A percentile compares a stretch with the other conserved stretches of the same genome.
phyloP scores from a whole-genome alignment of 305 asterid species.

The Ajuga reptans region DNA sequence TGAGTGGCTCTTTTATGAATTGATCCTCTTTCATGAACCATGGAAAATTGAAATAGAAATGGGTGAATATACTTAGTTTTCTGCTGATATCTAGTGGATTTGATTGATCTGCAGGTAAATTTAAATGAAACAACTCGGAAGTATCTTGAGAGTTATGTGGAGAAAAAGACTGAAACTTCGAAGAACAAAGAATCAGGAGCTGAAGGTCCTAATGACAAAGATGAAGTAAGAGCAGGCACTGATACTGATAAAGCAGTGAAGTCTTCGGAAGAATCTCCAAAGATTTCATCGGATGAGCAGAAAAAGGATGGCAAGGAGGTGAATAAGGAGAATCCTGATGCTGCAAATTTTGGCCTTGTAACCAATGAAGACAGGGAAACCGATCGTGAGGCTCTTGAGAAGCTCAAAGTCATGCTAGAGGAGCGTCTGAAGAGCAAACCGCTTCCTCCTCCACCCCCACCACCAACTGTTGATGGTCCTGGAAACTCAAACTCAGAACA shows the following conservation, averaged over 20 bases:
- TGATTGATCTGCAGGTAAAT: conserved; percentile 55
- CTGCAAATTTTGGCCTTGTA: conserved; percentile 64
- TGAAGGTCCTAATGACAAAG: conserved; percentile 37
- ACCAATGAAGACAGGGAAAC: conserved; percentile 68
- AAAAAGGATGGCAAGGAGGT: conserved; percentile 36
- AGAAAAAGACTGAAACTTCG: conserved; percentile 53
- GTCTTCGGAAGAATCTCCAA: conserved; percentile 35
- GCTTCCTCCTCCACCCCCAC: conserved; percentile 86
- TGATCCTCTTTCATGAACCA: not conserved
- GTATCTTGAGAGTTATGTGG: conserved; percentile 68
- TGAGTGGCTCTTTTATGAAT: not conserved
- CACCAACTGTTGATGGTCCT: conserved; percentile 39
- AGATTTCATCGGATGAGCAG: conserved; percentile 45
- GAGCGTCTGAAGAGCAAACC: conserved; percentile 87
- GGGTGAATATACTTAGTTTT: not conserved
- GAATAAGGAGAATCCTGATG: conserved; percentile 45
- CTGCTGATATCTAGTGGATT: conserved; percentile 27
- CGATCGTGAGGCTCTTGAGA: conserved; percentile 62
- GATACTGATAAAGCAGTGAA: conserved; percentile 37
- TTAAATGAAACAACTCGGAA: conserved; percentile 66
- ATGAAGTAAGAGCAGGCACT: conserved; percentile 44
- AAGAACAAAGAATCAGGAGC: conserved; percentile 43
- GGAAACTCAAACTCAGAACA: conserved; percentile 51
- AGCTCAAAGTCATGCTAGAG: conserved; percentile 64
- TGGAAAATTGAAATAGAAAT: not conserved